phyloP scores from a whole-genome alignment of 2,329 filamentous ascomycete genomes.

The Grosmannia clavigera region DNA sequence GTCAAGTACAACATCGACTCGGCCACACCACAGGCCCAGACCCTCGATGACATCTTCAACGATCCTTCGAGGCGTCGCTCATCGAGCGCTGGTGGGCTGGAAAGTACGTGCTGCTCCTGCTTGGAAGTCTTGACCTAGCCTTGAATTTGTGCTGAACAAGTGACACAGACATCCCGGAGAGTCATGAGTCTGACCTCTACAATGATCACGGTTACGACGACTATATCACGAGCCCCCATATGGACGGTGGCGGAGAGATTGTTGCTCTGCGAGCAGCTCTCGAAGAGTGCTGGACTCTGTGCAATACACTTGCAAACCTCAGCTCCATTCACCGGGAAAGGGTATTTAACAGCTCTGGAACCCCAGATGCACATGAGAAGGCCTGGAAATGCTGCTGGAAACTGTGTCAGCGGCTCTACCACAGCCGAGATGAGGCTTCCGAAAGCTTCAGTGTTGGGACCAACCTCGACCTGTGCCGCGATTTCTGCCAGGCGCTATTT shows the following conservation, averaged over 20 bases:
- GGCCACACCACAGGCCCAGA: slow-evolving; percentile 73
- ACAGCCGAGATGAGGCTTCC: slow-evolving; percentile 60
- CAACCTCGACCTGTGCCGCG: slow-evolving; percentile 75
- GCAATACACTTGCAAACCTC: slow-evolving; percentile 76
- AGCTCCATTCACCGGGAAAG: slow-evolving; percentile 74
- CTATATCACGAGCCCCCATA: slow-evolving; percentile 26
- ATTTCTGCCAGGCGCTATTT: slow-evolving; percentile 86
- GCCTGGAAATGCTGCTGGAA: slow-evolving; percentile 94
- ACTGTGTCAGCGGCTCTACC: slow-evolving; percentile 79
- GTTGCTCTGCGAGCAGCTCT: slow-evolving; percentile 62
- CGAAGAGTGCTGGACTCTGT: slow-evolving; percentile 85
- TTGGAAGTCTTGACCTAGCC: too few species aligned
- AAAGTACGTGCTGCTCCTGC: slow-evolving; percentile 41
- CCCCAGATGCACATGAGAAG: slow-evolving; percentile 67
- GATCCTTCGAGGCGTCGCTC: slow-evolving; percentile 46
- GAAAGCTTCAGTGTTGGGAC: slow-evolving; percentile 55
- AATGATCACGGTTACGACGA: slow-evolving; percentile 35
- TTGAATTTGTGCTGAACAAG: neutral
- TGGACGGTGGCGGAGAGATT: slow-evolving; percentile 43
- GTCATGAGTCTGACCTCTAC: slow-evolving; percentile 35
- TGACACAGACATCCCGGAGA: slow-evolving; percentile 37
- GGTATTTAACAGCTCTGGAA: slow-evolving; percentile 63
- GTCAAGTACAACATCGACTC: slow-evolving; percentile 53
- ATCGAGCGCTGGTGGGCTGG: slow-evolving; percentile 61
- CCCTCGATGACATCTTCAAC: slow-evolving; percentile 57